Percentiles rank a stretch among this genome's conserved stretches.
Conservation (phyloP, 2,329 filamentous ascomycete genomes). For the Aspergillus sp. region DNA sequence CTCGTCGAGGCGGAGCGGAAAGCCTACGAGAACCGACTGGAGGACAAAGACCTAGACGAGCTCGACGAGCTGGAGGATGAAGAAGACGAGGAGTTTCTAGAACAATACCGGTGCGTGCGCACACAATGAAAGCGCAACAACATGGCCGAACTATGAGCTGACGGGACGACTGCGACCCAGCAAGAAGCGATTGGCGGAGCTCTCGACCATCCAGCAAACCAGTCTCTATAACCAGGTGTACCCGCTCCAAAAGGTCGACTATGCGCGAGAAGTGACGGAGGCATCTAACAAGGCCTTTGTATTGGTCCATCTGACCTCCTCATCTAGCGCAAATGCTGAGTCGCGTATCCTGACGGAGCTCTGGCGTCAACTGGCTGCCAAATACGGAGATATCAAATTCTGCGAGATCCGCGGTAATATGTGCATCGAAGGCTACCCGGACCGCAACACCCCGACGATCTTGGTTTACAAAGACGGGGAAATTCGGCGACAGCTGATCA, state of each 20-base stretch:
- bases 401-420: constrained; percentile 90
- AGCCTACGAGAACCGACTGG: constrained; percentile 86
- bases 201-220: constrained; percentile 70
- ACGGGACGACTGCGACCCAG: constrained; percentile 28
- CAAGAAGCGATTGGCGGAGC: constrained; percentile 80
- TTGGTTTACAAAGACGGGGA: constrained; percentile 89
- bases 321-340: constrained; percentile 76
- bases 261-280: constrained; percentile 85
- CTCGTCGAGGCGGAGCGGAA: constrained; percentile 76
- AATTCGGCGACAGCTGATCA: constrained; percentile 90
- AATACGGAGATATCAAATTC: constrained; percentile 95
- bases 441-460: constrained; percentile 91
- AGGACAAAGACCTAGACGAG: constrained; percentile 93
- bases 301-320: constrained; percentile 78
- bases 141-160: not conserved
- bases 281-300: constrained; percentile 68
- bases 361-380: constrained; percentile 77
- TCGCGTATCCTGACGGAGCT: constrained; percentile 79
- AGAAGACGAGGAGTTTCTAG: constrained; percentile 88
- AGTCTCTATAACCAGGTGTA: constrained; percentile 87
- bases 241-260: constrained; percentile 91
- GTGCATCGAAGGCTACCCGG: constrained; percentile 95
- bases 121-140: too few species aligned
- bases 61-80: constrained; percentile 91
- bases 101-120: constrained; percentile 65